Percentiles rank a stretch among this genome's conserved stretches.
These are phyloP conservation scores for Coelastrella sp. DNA, from an alignment of 139 green algal species.

Conservation along the genomic window DNA sequence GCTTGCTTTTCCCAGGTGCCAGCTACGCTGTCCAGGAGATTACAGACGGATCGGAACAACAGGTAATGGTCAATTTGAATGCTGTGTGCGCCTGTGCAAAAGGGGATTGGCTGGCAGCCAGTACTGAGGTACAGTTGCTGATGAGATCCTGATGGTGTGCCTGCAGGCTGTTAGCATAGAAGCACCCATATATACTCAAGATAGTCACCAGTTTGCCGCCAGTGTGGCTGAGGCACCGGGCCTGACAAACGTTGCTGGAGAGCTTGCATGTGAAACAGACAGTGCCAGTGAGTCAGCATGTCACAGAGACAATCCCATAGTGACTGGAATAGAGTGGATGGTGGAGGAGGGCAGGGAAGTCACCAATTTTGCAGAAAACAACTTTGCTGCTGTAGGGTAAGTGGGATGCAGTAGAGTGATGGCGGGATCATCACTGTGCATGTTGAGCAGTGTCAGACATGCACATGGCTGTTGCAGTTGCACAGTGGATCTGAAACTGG, in stretches of 20 bases:
- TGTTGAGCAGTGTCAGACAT: too few species aligned
- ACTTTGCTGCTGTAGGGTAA: conserved; percentile 48
- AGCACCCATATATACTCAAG: background rate
- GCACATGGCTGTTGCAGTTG: background rate
- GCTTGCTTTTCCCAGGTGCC: background rate
- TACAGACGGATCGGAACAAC: background rate
- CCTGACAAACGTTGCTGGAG: too few species aligned
- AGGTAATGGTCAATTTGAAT: too few species aligned
- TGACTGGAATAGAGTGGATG: conserved; percentile 15
- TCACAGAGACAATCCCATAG: background rate
- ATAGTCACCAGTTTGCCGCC: background rate
- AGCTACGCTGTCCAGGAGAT: background rate
- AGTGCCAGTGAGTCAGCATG: background rate
- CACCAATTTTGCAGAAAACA: conserved; percentile 38
- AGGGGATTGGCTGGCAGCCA: too few species aligned
- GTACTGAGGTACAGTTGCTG: background rate
- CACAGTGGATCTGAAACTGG: too few species aligned
- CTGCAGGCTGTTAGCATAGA: background rate
- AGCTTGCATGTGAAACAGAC: too few species aligned
- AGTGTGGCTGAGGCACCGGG: background rate
- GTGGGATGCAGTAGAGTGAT: background rate
- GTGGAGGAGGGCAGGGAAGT: conserved; percentile 37
- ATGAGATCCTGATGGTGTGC: background rate
- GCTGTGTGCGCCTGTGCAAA: too few species aligned
- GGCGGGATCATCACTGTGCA: too few species aligned